These are phyloP conservation scores for Scopulariopsis brevicaulis DNA, from an alignment of 2,329 filamentous ascomycete genomes.

Conservation along the genomic window DNA sequence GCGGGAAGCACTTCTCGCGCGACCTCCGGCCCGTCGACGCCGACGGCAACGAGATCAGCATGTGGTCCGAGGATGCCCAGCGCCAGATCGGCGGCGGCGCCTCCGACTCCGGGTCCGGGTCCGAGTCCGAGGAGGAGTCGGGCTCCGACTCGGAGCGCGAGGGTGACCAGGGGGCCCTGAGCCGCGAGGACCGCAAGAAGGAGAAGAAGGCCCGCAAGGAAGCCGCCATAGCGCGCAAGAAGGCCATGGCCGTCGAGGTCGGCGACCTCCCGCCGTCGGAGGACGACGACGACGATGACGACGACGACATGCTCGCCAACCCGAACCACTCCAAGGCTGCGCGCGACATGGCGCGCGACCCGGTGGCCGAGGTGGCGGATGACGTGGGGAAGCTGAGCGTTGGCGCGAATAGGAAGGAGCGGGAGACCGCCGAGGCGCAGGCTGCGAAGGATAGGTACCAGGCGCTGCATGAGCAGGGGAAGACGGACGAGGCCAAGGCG, in stretches of 20 bases:
- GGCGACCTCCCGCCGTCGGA: constrained; percentile 76
- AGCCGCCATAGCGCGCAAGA: constrained; percentile 70
- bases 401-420: constrained; percentile 37
- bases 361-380: constrained; percentile 38
- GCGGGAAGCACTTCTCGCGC: constrained; percentile 90
- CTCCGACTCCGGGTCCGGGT: constrained; percentile 36
- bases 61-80: constrained; percentile 60
- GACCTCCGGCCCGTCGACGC: constrained; percentile 80
- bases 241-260: constrained; percentile 60
- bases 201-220: constrained; percentile 85
- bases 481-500: constrained; percentile 89
- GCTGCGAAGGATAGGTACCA: constrained; percentile 84
- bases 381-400: constrained; percentile 43
- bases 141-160: constrained; percentile 30
- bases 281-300: constrained; percentile 38
- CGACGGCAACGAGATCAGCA: constrained; percentile 79
- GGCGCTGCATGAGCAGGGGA: constrained; percentile 86
- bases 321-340: constrained; percentile 80
- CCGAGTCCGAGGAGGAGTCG: constrained; percentile 31
- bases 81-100: constrained; percentile 38
- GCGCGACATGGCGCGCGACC: constrained; percentile 37
- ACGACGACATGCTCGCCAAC: constrained; percentile 66
- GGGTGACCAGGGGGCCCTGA: constrained; percentile 33
- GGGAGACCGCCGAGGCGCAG: constrained; percentile 72
- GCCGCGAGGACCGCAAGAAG: constrained; percentile 78